Base-by-base conservation (phyloP, 73 alveolate genomes). In the Paramecium sonneborni region DNA sequence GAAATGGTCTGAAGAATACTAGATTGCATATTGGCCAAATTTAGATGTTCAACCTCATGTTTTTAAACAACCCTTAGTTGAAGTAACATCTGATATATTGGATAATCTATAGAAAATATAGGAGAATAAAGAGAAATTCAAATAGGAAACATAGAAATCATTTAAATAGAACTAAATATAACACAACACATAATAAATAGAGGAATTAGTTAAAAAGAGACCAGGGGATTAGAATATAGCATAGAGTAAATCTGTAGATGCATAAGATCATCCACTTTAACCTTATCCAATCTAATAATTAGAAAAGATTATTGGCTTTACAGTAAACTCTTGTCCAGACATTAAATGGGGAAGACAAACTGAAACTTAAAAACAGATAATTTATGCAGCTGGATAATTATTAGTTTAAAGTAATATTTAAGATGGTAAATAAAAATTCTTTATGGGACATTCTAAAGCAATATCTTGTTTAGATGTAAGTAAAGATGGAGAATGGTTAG, bases 401-500 rank as follows among this genome's bases (percentile, higher is more conserved):
- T 62, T 96, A n/a, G 92, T 96, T 37, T 85, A 94, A 24, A 93
- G 92, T 91, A 94, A 96, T 44, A 88, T 94, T 12, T 92, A 88
- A n/a, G 92, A 91, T 43, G 70, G 93, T 26, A 93, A 89, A 23
- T 89, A 96, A 88, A 96, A 95, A 43, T 96, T 96, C 94, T 96
- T 91, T 86, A 86, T 93, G 58, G 98, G 98, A 5, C 98, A 96
- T 76, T 41, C 95, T 23, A 92, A 89, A 15, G 94, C 96, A 14
- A 93, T 96, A 20, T 92, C 96, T 39, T 93, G 97, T 92, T 86
- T 96, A 41, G 97, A 94, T 68, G 92, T 94, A n/a, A 93, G 92
- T 58, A 92, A 93, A 23, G 95, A 94, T 96, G 98, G 98, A 2
- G 93, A 92, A 38, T 56, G 96, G 85, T 44, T 96, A 38, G 98